Conservation (phyloP, 192 early-diverging fungal species). For the Backusella circina region DNA sequence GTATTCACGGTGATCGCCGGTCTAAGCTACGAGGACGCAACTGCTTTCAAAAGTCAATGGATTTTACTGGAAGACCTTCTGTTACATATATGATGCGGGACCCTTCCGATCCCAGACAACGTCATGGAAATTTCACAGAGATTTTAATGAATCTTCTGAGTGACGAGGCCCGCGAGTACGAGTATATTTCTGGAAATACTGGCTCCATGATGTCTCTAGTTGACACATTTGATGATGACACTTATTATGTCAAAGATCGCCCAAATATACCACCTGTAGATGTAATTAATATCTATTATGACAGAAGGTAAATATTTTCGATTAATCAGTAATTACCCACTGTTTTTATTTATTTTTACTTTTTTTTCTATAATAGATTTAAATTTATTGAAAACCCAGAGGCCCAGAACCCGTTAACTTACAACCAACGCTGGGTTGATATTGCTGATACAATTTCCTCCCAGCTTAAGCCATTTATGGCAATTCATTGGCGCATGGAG, state of each 20-base stretch:
- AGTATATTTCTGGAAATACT: not conserved
- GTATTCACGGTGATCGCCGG: not conserved
- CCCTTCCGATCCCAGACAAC: not conserved
- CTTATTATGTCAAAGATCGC: not conserved
- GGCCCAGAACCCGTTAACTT: slow-evolving; percentile 18
- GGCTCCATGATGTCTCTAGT: not conserved
- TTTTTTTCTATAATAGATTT: slow-evolving; percentile 8
- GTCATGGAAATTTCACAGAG: slow-evolving; percentile 1
- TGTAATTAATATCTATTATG: slow-evolving; percentile 29
- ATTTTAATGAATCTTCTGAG: not conserved
- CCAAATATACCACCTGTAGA: not conserved
- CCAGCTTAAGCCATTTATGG: slow-evolving; percentile 32
- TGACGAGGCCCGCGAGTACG: not conserved
- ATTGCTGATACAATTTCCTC: slow-evolving; percentile 25
- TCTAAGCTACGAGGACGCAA: slow-evolving; percentile 5
- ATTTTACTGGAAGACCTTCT: slow-evolving; percentile 11
- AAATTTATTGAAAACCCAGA: slow-evolving; percentile 23
- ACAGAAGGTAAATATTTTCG: slow-evolving; percentile 17
- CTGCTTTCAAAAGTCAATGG: slow-evolving; percentile 24
- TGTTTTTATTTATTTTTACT: not conserved
- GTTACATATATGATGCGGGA: slow-evolving; percentile 7
- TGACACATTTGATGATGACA: not conserved
- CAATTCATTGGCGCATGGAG: slow-evolving; percentile 45
- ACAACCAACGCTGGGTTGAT: slow-evolving; percentile 17
- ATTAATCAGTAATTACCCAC: not conserved